Evolutionary conservation across 371 early-diverging fungal species (phyloP).

Genomic region (Mortierella sp.): DNA sequence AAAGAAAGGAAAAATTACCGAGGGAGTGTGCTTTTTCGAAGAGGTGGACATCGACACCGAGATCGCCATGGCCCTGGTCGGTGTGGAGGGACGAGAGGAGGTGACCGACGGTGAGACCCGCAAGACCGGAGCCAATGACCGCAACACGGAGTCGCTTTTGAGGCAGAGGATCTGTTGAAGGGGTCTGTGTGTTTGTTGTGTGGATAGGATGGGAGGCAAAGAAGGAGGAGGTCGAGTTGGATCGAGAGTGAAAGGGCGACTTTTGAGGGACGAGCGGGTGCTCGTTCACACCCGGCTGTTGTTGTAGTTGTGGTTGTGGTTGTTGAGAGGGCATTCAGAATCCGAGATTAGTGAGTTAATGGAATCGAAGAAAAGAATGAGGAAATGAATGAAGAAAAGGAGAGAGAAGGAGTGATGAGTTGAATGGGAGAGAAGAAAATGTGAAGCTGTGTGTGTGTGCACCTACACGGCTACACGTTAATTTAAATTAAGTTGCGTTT

Average conservation of each 20-base stretch:
- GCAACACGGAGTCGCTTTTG: slow-evolving; percentile 63
- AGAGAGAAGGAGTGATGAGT: neutral
- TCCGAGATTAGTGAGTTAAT: neutral
- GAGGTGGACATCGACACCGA: slow-evolving; percentile 70
- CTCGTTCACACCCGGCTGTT: neutral
- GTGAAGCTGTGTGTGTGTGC: no score
- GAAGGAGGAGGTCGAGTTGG: neutral
- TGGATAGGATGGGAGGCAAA: neutral
- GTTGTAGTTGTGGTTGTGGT: neutral
- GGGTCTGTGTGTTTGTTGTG: neutral
- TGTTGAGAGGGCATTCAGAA: slow-evolving; percentile 12
- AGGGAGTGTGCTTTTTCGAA: slow-evolving; percentile 72
- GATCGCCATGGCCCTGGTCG: slow-evolving; percentile 41
- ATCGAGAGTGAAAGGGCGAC: slow-evolving; percentile 4
- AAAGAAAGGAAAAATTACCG: slow-evolving; percentile 6
- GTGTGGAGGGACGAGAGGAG: slow-evolving; percentile 67
- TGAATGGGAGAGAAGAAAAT: neutral
- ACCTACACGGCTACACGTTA: no score
- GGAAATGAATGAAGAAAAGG: neutral
- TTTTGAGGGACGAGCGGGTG: neutral
- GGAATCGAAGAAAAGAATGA: neutral
- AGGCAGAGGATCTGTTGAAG: neutral
- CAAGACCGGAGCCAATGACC: slow-evolving; percentile 88
- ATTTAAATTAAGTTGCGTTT: neutral
- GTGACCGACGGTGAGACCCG: slow-evolving; percentile 81